Conservation (phyloP, 305 asterid species). For the Solanum chacoense region DNA sequence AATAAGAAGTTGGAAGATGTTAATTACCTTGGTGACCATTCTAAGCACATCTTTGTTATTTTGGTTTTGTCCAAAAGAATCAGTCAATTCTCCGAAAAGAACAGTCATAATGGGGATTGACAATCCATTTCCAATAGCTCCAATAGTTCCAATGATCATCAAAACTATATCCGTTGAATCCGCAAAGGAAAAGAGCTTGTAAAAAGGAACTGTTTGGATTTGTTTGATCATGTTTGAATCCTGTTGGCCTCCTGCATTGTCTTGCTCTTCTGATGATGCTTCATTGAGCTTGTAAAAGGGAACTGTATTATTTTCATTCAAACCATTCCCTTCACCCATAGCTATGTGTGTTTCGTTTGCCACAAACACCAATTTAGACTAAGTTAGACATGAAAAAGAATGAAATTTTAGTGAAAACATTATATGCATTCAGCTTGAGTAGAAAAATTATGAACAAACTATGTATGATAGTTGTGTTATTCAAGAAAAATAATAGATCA, state of each 20-base stretch:
- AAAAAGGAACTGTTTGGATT: constrained; percentile 40
- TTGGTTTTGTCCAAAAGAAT: constrained; percentile 46
- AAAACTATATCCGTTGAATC: constrained; percentile 45
- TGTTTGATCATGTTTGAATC: constrained; percentile 4
- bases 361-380: not conserved
- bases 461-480: not conserved
- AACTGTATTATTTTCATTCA: not conserved
- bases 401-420: not conserved
- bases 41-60: constrained; percentile 23
- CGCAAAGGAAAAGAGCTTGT: constrained; percentile 67
- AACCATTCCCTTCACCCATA: constrained; percentile 8
- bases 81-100: constrained; percentile 58
- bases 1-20: not conserved
- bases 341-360: not conserved
- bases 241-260: not conserved
- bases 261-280: constrained; percentile 7
- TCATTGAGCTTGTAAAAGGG: not conserved
- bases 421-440: not conserved
- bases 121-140: constrained; percentile 65
- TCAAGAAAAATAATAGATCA: not conserved
- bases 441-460: not conserved
- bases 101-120: constrained; percentile 66
- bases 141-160: constrained; percentile 60
- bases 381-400: not conserved
- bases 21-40: constrained; percentile 38